These are phyloP conservation scores for Neurospora sp. DNA, from an alignment of 495 filamentous ascomycete species.

Conservation along the genomic window DNA sequence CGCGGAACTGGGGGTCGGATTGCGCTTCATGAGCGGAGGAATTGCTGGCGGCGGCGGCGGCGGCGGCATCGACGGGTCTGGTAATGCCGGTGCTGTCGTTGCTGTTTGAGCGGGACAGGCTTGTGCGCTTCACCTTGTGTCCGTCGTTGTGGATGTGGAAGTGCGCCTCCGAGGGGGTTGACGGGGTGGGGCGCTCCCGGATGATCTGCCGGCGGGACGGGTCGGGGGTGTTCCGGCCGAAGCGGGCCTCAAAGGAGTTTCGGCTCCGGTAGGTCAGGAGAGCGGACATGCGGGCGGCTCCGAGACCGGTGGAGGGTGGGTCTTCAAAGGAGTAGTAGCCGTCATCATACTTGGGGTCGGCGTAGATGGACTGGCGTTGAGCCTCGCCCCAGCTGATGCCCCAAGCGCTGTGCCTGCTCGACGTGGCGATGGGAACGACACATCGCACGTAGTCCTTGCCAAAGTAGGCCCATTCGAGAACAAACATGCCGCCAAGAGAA, in stretches of 20 bases:
- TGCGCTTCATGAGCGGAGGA: background rate
- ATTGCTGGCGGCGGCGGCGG: constrained; percentile 18
- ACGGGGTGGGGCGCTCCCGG: constrained; percentile 51
- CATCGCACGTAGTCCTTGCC: constrained; percentile 86
- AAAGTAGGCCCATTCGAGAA: constrained; percentile 93
- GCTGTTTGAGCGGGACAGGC: constrained; percentile 29
- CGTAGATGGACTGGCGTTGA: constrained; percentile 95
- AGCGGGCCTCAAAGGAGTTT: constrained; percentile 91
- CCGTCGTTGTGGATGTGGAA: constrained; percentile 96
- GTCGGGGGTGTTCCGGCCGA: constrained; percentile 87
- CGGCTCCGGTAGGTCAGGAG: constrained; percentile 91
- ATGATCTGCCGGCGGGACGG: constrained; percentile 70
- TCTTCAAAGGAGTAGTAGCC: constrained; percentile 84
- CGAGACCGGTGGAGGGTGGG: constrained; percentile 75
- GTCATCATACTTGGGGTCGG: constrained; percentile 95
- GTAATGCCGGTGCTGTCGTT: constrained; percentile 16
- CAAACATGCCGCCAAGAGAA: constrained; percentile 98
- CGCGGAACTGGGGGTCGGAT: constrained; percentile 70
- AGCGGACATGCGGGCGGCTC: constrained; percentile 93
- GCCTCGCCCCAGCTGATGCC: constrained; percentile 98
- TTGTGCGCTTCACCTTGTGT: constrained; percentile 49
- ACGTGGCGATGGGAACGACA: constrained; percentile 92
- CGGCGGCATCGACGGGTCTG: constrained; percentile 26
- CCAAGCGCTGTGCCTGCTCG: constrained; percentile 94
- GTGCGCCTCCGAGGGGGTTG: constrained; percentile 68